phyloP scores from a whole-genome alignment of 176 grass and related monocot genomes.

The Eremochloa ophiuroides region DNA sequence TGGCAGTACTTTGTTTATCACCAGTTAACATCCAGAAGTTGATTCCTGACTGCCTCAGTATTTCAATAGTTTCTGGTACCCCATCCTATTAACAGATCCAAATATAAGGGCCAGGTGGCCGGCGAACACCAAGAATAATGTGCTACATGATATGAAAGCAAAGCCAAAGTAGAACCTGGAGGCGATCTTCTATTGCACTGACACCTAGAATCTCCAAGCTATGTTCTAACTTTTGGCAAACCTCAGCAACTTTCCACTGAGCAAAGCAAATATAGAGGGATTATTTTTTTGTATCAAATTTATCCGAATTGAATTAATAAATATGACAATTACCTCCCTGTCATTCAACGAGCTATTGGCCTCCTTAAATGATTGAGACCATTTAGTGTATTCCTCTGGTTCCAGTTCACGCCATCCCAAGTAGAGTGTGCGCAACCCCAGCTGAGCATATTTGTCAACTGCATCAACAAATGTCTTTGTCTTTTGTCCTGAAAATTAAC shows the following conservation, averaged over 20 bases:
- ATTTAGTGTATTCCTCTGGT: conserved; percentile 72
- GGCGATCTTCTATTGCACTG: conserved; percentile 88
- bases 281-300: conserved; percentile 16
- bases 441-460: conserved; percentile 87
- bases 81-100: conserved; percentile 54
- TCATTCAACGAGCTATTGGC: conserved; percentile 74
- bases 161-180: conserved; percentile 62
- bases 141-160: conserved; percentile 5
- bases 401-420: conserved; percentile 89
- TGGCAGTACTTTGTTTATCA: conserved; percentile 96
- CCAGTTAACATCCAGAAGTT: conserved; percentile 99
- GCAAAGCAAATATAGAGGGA: conserved; percentile 9
- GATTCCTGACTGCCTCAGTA: conserved; percentile 92
- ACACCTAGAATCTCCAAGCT: conserved; percentile 88
- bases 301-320: conserved; percentile 15
- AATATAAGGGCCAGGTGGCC: conserved; percentile 7
- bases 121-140: neutral
- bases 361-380: conserved; percentile 86
- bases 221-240: conserved; percentile 88
- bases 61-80: conserved; percentile 96
- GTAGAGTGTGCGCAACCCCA: conserved; percentile 86
- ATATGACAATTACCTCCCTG: conserved; percentile 64
- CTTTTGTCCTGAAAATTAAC: conserved; percentile 69
- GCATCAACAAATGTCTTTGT: conserved; percentile 79
- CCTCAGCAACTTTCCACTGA: conserved; percentile 94